Conservation (phyloP, 345 rosid species). For the Populus davidiana region DNA sequence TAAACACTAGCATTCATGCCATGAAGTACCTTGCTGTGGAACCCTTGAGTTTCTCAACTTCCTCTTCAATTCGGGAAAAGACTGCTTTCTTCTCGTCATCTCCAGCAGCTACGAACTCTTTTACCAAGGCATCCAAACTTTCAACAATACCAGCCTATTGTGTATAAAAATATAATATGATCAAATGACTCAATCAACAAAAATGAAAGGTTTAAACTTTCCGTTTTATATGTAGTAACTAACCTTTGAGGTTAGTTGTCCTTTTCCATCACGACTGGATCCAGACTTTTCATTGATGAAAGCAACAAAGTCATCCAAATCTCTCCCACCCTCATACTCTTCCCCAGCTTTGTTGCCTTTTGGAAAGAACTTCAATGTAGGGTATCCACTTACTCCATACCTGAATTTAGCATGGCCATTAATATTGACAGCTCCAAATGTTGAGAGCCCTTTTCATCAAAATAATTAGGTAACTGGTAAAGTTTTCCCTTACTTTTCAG, state of each 20-base stretch:
- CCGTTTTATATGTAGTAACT: neutral
- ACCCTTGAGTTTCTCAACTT: slow-evolving; percentile 70
- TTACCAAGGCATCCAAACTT: slow-evolving; percentile 71
- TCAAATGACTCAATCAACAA: neutral
- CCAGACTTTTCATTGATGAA: slow-evolving; percentile 84
- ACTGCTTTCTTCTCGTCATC: slow-evolving; percentile 69
- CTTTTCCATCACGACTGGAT: slow-evolving; percentile 82
- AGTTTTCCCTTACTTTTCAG: slow-evolving; percentile 62
- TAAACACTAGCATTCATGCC: neutral
- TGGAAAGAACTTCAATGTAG: slow-evolving; percentile 89
- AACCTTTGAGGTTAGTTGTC: slow-evolving; percentile 79
- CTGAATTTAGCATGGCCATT: slow-evolving; percentile 30
- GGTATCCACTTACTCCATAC: slow-evolving; percentile 88
- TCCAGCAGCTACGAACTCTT: slow-evolving; percentile 75
- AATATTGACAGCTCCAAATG: neutral
- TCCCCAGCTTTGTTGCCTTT: slow-evolving; percentile 90
- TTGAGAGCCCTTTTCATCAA: neutral
- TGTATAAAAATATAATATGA: neutral
- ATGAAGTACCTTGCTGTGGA: slow-evolving; percentile 51
- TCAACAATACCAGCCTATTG: slow-evolving; percentile 81
- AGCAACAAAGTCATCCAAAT: slow-evolving; percentile 77
- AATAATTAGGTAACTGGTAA: neutral
- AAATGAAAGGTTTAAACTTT: neutral
- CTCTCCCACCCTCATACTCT: slow-evolving; percentile 89
- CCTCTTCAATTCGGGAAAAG: slow-evolving; percentile 64